These are phyloP conservation scores for Alternaria ethzedia DNA, from an alignment of 2,329 filamentous ascomycete genomes.

Conservation along the genomic window DNA sequence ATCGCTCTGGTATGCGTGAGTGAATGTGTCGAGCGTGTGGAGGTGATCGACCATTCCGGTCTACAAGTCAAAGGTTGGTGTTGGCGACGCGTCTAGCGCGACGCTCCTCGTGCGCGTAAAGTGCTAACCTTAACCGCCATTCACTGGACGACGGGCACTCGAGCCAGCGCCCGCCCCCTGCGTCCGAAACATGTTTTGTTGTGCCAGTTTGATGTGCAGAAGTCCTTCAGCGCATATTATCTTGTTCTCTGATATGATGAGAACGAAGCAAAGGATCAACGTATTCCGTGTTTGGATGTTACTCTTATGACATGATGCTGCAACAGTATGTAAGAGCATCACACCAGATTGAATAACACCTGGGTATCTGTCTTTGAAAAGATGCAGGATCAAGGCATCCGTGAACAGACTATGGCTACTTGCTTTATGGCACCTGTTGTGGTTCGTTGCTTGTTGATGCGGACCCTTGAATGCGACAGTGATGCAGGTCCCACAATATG, in stretches of 20 bases:
- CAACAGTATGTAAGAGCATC: not conserved
- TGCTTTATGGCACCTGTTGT: not conserved
- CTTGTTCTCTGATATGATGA: not conserved
- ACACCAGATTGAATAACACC: not conserved
- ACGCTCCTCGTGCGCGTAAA: conserved; percentile 21
- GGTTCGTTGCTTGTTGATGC: not conserved
- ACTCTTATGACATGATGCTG: not conserved
- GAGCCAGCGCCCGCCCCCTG: conserved; percentile 1
- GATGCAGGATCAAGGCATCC: not conserved
- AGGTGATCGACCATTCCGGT: conserved; percentile 19
- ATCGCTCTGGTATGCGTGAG: conserved; percentile 29
- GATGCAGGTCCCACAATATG: conserved; percentile 10
- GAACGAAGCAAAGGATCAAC: not conserved
- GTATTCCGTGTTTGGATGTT: not conserved
- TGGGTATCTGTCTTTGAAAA: not conserved
- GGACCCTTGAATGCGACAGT: conserved; percentile 6
- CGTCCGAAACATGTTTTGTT: not conserved
- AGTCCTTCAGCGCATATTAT: not conserved
- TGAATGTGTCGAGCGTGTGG: conserved; percentile 15
- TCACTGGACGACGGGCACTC: conserved; percentile 14
- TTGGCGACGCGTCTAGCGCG: conserved; percentile 23
- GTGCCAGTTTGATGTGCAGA: not conserved
- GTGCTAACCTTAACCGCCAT: conserved; percentile 12
- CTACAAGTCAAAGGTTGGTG: conserved; percentile 18
- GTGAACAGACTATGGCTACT: not conserved